Evolutionary conservation across 177 flowering plant species (phyloP).

Genomic region (Vitis hybrid): DNA sequence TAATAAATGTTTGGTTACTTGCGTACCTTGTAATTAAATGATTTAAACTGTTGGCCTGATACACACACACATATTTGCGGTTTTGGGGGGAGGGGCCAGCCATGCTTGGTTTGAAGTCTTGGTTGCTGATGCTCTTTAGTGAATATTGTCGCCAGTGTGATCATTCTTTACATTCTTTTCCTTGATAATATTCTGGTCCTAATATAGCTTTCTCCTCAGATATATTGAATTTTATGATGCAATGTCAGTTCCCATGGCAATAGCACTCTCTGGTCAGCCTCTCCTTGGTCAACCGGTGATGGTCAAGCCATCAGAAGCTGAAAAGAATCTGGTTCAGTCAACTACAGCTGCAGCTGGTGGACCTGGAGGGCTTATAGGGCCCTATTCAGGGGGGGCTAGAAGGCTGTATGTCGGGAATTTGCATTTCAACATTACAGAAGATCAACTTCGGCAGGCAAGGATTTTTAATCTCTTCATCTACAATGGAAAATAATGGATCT

Average conservation of each 20-base stretch:
- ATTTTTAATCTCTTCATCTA: not conserved
- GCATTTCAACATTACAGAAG: conserved; percentile 79
- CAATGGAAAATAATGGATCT: too few relatives aligned
- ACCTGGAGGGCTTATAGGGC: conserved; percentile 50
- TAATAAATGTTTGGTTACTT: too few relatives aligned
- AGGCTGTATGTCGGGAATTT: conserved; percentile 92
- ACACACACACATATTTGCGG: too few relatives aligned
- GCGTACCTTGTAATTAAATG: too few relatives aligned
- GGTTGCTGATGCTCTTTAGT: too few relatives aligned
- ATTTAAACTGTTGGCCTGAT: too few relatives aligned
- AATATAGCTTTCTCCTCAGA: conserved; percentile 33
- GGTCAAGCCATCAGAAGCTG: conserved; percentile 99
- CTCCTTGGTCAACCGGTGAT: conserved; percentile 88
- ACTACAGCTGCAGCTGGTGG: conserved; percentile 49
- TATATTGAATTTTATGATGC: conserved; percentile 92
- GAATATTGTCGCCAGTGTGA: too few relatives aligned
- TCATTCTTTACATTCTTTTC: not conserved
- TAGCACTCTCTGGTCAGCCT: conserved; percentile 92
- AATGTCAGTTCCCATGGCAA: conserved; percentile 96
- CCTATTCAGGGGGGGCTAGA: conserved; percentile 82
- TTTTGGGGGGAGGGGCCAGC: too few relatives aligned
- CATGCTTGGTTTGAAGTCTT: too few relatives aligned
- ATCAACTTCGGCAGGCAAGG: conserved; percentile 77
- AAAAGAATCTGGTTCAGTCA: conserved; percentile 88
- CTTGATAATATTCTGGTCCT: not conserved